A percentile compares a stretch with the other conserved stretches of the same genome.
Evolutionary conservation across 2,329 filamentous ascomycete species (phyloP).

Genomic region (Lecanicillium sp.): DNA sequence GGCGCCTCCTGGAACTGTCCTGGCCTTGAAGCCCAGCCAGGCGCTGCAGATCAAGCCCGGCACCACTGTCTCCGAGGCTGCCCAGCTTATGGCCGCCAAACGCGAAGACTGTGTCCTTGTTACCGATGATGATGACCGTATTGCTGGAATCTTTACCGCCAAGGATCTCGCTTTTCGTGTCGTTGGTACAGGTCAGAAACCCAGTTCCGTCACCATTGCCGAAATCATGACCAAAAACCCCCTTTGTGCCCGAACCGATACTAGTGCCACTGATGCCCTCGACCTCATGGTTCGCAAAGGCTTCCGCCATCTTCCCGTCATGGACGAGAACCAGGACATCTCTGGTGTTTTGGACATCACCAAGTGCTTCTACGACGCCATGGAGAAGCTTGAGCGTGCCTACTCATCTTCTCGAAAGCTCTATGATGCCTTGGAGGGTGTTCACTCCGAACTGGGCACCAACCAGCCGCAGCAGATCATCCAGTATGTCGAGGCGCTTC

Average conservation of each 20-base stretch:
- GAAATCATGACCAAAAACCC: constrained; percentile 99
- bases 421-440: constrained; percentile 94
- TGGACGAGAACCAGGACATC: constrained; percentile 99
- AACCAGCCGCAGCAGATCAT: constrained; percentile 98
- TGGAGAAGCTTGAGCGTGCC: constrained; percentile 97
- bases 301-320: constrained; percentile 93
- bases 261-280: constrained; percentile 63
- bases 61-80: constrained; percentile 90
- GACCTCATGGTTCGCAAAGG: constrained; percentile 26
- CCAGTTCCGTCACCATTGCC: constrained; percentile 82
- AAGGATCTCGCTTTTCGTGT: constrained; percentile 98
- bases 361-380: constrained; percentile 99
- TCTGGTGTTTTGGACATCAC: constrained; percentile 97
- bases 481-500: constrained; percentile 93
- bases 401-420: constrained; percentile 97
- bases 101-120: constrained; percentile 96
- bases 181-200: constrained; percentile 83
- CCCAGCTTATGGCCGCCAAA: constrained; percentile 98
- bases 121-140: constrained; percentile 94
- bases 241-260: constrained; percentile 92
- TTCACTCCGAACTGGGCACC: constrained; percentile 91
- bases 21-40: constrained; percentile 89
- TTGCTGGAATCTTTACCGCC: constrained; percentile 97
- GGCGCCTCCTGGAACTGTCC: constrained; percentile 89
- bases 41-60: constrained; percentile 95